These are phyloP conservation scores for Neocallimastix lanati DNA, from an alignment of 192 early-diverging fungal species.

Conservation along the genomic window DNA sequence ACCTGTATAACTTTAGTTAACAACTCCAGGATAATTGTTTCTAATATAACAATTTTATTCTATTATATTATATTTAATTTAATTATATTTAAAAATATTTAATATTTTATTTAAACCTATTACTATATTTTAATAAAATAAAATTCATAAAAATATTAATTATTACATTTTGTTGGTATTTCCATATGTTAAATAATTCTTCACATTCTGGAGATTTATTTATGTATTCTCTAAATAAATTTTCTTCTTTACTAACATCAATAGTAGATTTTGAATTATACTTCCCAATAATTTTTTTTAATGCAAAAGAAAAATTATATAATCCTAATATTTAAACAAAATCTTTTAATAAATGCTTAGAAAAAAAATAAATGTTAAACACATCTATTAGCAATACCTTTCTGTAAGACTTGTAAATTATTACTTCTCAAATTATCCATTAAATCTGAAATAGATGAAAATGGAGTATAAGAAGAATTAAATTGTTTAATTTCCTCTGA, in stretches of 20 bases:
- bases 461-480: neutral
- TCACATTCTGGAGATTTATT: neutral
- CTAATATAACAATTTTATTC: slow-evolving; percentile 28
- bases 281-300: neutral
- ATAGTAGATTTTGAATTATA: neutral
- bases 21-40: slow-evolving; percentile 32
- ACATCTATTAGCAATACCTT: neutral
- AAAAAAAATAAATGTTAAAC: too few species aligned
- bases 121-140: too few species aligned
- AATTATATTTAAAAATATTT: too few species aligned
- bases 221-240: neutral
- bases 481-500: neutral
- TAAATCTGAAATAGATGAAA: neutral
- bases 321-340: neutral
- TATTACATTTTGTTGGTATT: neutral
- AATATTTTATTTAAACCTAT: too few species aligned
- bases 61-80: slow-evolving; percentile 9
- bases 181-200: neutral
- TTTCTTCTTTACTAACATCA: neutral
- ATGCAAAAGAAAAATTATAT: neutral
- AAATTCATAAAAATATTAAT: neutral
- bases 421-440: neutral
- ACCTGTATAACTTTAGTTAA: slow-evolving; percentile 34
- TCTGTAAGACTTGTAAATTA: neutral
- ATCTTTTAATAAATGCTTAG: too few species aligned